Evolutionary conservation across 768 basidiomycete genomes (phyloP), one percentile per base, ranked within the genome.

Genomic region (Mrakia hoshinonis): DNA sequence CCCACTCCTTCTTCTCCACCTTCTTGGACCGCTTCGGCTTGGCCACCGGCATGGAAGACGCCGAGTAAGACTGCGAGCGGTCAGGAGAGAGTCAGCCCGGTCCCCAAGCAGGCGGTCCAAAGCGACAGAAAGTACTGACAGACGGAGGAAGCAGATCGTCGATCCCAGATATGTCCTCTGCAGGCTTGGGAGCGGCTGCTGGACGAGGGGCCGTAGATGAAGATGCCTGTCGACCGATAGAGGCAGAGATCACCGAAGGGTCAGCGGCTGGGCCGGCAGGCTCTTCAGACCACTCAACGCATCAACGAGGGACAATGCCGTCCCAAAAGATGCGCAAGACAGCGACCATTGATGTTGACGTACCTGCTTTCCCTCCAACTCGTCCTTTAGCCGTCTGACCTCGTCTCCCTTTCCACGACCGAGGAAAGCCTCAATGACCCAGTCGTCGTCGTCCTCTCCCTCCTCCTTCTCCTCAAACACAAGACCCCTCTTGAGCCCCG

Each of bases 1-100:
- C 96, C 96, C 96, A 99, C 74, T 97, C 92, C 61, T 90, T 89
- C 80, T 94, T 94, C 70, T 86, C 86, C 81, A 63, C 74, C 73
- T 73, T 76, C 73, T 74, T 76, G 74, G 67, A 76, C 74, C 75
- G 73, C 72, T 67, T 77, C 66, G 22, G 75, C 70, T 51, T 77
- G 18, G 77, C 29, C 75, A 84, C 15, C 84, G 82, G 61, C 84
- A 83, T 86, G 89, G 75, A 2, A 48, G 63, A 70, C 24, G 20
- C 39, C 20, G 63, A 52, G 38, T 36, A 61, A 15, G 60, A 61
- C 52, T 54, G 68, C 4, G 9, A 29, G 20, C 31, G 13, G 15
- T 46, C 15, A 66, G 24, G n/a, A 15, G 6, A 18, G 22, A 10
- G 22, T 47, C 39, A 62, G 15, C 13, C 46, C 0, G 24, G 49